phyloP scores from a whole-genome alignment of 257 asterid species.

The Phtheirospermum japonicum region DNA sequence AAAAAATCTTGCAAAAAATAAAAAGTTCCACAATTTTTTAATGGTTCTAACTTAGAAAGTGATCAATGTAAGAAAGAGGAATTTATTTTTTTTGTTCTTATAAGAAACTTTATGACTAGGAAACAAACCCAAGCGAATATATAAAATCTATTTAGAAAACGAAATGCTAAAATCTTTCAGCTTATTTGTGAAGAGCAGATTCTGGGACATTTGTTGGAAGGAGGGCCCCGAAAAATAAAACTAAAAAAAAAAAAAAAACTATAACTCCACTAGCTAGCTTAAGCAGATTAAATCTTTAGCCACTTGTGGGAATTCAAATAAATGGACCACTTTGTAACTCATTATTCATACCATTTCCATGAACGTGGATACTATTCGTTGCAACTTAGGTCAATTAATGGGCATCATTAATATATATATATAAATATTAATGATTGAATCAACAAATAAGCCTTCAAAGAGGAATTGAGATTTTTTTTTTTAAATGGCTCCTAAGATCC shows the following conservation, averaged over 20 bases:
- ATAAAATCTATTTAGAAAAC: background rate
- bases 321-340: constrained; percentile 34
- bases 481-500: no score
- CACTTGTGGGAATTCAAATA: constrained; percentile 13
- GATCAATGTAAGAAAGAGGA: constrained; percentile 21
- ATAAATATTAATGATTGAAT: constrained; percentile 25
- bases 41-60: constrained; percentile 21
- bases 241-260: background rate
- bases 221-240: no score
- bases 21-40: constrained; percentile 9
- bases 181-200: constrained; percentile 4
- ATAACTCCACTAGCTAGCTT: background rate
- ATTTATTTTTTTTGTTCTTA: constrained; percentile 9
- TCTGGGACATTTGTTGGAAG: constrained; percentile 15
- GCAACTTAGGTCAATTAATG: constrained; percentile 27
- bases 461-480: no score
- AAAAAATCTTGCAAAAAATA: constrained; percentile 24
- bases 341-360: constrained; percentile 23
- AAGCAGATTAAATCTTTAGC: constrained; percentile 20
- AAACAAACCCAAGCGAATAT: background rate
- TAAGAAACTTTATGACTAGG: constrained; percentile 3
- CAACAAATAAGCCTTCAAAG: constrained; percentile 22
- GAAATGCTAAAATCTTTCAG: background rate
- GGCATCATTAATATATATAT: constrained; percentile 30
- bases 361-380: constrained; percentile 10